A percentile compares a stretch with the other conserved stretches of the same genome.
Evolutionary conservation across 306 rosid species (phyloP).

Genomic region (Betula pendula): DNA sequence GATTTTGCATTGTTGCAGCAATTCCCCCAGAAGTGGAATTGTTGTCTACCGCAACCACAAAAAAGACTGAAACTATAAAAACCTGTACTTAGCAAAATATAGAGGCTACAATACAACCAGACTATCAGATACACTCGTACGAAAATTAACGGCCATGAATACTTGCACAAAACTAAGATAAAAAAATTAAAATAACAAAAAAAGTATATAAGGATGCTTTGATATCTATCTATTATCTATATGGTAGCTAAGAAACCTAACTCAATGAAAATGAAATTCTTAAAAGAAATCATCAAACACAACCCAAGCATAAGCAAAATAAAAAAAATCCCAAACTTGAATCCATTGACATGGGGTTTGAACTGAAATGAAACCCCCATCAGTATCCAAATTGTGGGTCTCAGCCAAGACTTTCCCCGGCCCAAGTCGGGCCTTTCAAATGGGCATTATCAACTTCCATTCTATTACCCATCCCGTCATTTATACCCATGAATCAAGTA

Average conservation of each 20-base stretch:
- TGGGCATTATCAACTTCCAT: background rate
- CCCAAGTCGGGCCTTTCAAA: background rate
- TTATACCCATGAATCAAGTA: too few species aligned
- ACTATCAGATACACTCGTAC: background rate
- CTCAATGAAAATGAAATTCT: background rate
- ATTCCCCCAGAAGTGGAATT: background rate
- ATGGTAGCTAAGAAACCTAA: too few species aligned
- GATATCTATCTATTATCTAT: too few species aligned
- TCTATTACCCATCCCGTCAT: background rate
- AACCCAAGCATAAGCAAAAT: background rate
- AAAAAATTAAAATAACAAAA: too few species aligned
- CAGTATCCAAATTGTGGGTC: background rate
- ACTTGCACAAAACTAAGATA: too few species aligned
- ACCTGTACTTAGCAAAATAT: background rate
- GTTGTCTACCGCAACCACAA: background rate
- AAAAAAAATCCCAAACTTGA: background rate
- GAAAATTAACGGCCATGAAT: too few species aligned
- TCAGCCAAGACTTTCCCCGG: background rate
- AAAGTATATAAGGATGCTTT: too few species aligned
- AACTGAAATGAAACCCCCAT: background rate
- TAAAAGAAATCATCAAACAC: background rate
- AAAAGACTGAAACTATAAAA: background rate
- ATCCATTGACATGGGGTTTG: background rate
- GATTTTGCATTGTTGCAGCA: constrained; percentile 37
- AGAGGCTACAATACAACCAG: background rate